Base-by-base conservation (phyloP, 768 basidiomycete species). In the Auricularia auricula-judae region DNA sequence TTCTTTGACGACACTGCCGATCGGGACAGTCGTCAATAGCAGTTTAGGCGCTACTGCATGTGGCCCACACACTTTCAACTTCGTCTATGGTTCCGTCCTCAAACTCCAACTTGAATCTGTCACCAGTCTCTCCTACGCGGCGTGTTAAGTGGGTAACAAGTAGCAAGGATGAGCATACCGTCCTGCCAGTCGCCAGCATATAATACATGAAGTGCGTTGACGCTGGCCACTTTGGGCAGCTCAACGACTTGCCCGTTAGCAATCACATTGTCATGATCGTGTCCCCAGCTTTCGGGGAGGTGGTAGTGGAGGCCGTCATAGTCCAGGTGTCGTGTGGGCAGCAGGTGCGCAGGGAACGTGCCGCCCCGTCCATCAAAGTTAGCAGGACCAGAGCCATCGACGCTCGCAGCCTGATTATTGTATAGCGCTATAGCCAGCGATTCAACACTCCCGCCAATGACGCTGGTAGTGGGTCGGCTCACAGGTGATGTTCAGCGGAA, bases 201-300 rank as follows among this genome's bases (percentile, higher is more conserved):
- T 33, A 84, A 68, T 65, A 83, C 76, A 65, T 83, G 82, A 1
- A 77, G 73, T 65, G 70, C 75, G 0, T 74, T 76, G n/a, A 73
- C 69, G 0, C 70, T 62, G 7, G 69, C 63, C 21, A 79, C 70
- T 4, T 71, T 65, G 56, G 56, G 56, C 18, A 59, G 21, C 23
- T 59, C 23, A 12, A 84, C 61, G 3, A 76, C 70, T 65, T 84
- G 82, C 1, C 76, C 75, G 5, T 76, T 65, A 16, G 80, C 74
- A 35, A 83, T 69, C 33, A 81, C 71, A 64, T 84, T 84, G 66
- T 84, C 82, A 18, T 72, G 51, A 7, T 64, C 68, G 11, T 56
- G 44, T n/a, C 79, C 80, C 80, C 81, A 81, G 1, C 68, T 62
- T 7, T 68, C 58, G 18, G 81, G 81, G 21, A 82, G 70, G 44